Base-by-base conservation (phyloP, 345 rosid species). In the Hirschfeldia incana region DNA sequence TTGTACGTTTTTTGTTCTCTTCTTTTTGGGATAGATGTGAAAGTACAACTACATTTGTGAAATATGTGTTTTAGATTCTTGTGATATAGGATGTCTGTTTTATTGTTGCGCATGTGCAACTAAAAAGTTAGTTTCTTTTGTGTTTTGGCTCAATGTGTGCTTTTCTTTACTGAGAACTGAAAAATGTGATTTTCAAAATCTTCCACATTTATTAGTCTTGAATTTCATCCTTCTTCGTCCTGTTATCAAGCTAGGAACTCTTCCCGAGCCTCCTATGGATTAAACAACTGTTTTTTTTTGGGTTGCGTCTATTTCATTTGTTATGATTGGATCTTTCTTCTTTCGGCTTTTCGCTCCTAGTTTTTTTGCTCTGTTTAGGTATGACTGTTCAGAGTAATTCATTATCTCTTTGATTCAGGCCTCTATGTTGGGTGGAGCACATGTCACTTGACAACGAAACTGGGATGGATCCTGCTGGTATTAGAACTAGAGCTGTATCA, bases 401-500 rank as follows among this genome's bases (percentile, higher is more conserved):
- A 8, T 27, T 7, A 34, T 60, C 2, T 67, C 10, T 36, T 70
- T 80, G 62, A 65, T 59, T 55, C 80, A 94, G 98, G 80, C 98
- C 98, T 81, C 78, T 92, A 9, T 94, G 98, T 73, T 94, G 98
- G 98, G 93, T 88, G 69, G 97, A 94, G 74, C 98, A 94, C 80
- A 92, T 94, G 93, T 92, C 97, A 61, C 86, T 94, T 78, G 93
- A 94, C 84, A 94, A 94, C 78, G 97, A 89, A 83, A 92, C 97
- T 55, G 98, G 98, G 75, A 67, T 94, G 78, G 98, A 94, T 88
- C 94, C 98, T 83, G 80, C 84, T 17, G 92, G 94, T 63, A 87
- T 94, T 65, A 86, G 97, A 85, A 82, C 88, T 65, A 85, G 98
- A 71, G 84, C 98, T 53, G 97, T 91, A 69, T 78, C 91, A 78